A percentile compares a stretch with the other conserved stretches of the same genome.
phyloP scores from a whole-genome alignment of 2,329 filamentous ascomycete genomes.

The Sclerotinia subarctica region DNA sequence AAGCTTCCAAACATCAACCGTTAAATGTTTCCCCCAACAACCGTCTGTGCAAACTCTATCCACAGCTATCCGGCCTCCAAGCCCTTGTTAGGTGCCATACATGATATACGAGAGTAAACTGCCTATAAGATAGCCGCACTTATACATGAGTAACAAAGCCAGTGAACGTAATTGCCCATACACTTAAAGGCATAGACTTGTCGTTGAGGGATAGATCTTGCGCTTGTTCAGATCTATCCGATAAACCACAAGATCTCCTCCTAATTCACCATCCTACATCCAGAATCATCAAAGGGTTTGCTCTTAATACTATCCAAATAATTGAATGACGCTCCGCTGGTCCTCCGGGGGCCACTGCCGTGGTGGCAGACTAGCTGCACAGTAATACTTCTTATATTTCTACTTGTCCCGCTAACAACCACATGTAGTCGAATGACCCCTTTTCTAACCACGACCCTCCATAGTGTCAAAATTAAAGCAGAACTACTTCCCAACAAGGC shows the following conservation, averaged over 20 bases:
- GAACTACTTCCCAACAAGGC: not conserved
- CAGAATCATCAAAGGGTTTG: not conserved
- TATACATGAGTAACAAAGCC: not conserved
- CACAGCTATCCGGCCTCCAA: not conserved
- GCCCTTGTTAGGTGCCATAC: not conserved
- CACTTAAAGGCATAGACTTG: not conserved
- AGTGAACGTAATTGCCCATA: not conserved
- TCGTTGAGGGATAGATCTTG: not conserved
- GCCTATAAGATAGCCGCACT: not conserved
- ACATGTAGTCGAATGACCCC: not conserved
- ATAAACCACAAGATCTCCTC: not conserved
- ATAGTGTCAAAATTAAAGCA: not conserved
- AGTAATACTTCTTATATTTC: not conserved
- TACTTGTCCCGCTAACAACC: too few species aligned
- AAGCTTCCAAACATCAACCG: too few species aligned
- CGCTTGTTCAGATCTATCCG: not conserved
- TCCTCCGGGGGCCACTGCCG: not conserved
- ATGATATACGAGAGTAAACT: not conserved
- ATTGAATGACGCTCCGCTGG: not conserved
- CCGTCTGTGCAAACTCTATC: not conserved
- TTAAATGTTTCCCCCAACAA: not conserved
- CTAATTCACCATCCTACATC: not conserved
- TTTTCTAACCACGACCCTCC: not conserved
- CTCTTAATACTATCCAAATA: not conserved
- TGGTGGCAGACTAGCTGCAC: not conserved